Base-by-base conservation (phyloP, 495 filamentous ascomycete species). In the Aspergillus olivimuriae region DNA sequence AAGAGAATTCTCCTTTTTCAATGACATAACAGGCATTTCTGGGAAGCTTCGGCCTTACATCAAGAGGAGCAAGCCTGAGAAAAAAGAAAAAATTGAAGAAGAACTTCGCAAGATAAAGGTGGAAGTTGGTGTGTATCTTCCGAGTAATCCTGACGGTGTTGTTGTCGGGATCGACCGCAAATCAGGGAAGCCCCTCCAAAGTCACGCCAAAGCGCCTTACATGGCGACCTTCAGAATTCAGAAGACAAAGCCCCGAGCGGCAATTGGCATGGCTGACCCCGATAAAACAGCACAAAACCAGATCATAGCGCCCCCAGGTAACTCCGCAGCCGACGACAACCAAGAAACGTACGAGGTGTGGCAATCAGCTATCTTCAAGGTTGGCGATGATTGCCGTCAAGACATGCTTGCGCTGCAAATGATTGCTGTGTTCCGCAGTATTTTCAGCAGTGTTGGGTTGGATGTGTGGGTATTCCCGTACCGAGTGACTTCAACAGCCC, bases 291-390 rank as follows among this genome's bases (percentile, higher is more conserved):
- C 28, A 6, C 4, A 10, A 36, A 17, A 24, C 4, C 21, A 19
- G 4, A 15, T 20, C 8, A 24, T 26, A 21, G 21, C 32, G 9
- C 31, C 20, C 4, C 8, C 15, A 14, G 20, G 18, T 8, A 23
- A 6, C 11, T 17, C n/a, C 11, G 36, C 56, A 9, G 55, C 62
- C 1, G 56, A 67, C 12, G 32, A 51, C 19, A 56, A 62, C 14
- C 52, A 55, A 39, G 63, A 76, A 44, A 85, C 85, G 0, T 81
- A 89, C 42, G 94, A 97, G 63, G 84, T 94, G 11, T 96, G 92
- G 94, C 92, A 97, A 63, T 94, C 90, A 2, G 94, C 94, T 12
- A 99, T 99, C 59, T 99, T 99, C 80, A 99, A 99, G 63, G 94
- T 99, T 43, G 94, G 94, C 15, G 94, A 99, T 58, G 94, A 99